These are phyloP conservation scores for Actinomortierella wolfii DNA, from an alignment of 371 early-diverging fungal genomes.

Conservation along the genomic window DNA sequence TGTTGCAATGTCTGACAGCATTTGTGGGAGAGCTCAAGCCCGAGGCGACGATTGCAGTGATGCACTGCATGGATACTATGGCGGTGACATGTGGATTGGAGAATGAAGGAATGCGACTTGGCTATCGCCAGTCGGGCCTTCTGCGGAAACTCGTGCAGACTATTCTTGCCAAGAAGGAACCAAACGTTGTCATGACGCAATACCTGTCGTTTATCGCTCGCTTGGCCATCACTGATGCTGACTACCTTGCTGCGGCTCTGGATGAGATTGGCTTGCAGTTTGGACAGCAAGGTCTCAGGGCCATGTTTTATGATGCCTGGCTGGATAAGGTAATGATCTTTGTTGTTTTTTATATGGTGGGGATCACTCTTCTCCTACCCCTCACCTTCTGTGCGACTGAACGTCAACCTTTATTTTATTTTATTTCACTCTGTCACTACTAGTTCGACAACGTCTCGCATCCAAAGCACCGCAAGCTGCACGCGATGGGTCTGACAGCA, in stretches of 20 bases:
- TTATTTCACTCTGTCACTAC: background rate
- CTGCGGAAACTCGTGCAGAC: slow-evolving; percentile 54
- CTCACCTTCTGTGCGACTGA: no score
- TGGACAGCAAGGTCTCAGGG: slow-evolving; percentile 51
- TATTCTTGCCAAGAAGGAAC: slow-evolving; percentile 60
- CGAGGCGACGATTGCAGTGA: slow-evolving; percentile 66
- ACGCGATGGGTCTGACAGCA: slow-evolving; percentile 70
- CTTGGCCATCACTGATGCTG: slow-evolving; percentile 63
- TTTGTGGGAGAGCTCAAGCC: slow-evolving; percentile 61
- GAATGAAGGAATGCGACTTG: no score
- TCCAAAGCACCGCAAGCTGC: slow-evolving; percentile 72
- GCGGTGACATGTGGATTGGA: slow-evolving; percentile 54
- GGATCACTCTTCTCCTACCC: no score
- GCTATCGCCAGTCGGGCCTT: slow-evolving; percentile 32
- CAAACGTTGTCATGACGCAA: slow-evolving; percentile 65
- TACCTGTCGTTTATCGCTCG: slow-evolving; percentile 70
- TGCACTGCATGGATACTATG: slow-evolving; percentile 64
- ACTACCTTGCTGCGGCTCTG: slow-evolving; percentile 53
- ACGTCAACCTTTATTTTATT: background rate
- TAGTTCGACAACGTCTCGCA: slow-evolving; percentile 82
- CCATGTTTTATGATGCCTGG: slow-evolving; percentile 61
- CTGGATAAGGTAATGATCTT: slow-evolving; percentile 65
- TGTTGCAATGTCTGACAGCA: slow-evolving; percentile 37
- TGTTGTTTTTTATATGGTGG: no score
- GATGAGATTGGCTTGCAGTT: slow-evolving; percentile 54